Base-by-base conservation (phyloP, 441 rosid species). In the Dalechampia spathulata region DNA sequence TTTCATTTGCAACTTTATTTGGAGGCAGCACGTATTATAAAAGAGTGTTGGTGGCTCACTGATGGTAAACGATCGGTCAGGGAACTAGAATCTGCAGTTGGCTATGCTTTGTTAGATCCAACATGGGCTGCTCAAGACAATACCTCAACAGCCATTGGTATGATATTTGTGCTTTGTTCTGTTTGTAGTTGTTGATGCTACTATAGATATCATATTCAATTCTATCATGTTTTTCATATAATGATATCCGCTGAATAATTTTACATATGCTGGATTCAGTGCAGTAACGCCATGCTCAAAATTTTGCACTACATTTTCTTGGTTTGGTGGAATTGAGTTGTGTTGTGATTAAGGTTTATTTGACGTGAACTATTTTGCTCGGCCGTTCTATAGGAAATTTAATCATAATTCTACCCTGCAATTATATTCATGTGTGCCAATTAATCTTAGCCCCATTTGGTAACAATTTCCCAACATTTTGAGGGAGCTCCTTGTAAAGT, bases 101-200 rank as follows among this genome's bases (percentile, higher is more conserved):
- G 89, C 62, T 93, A 87, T 72, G 99, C 97, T 69, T 78, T 90
- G 74, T 69, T 93, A 74, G 97, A 93, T 79, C 97, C 99, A 63
- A 80, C 95, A 26, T 89, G 99, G 97, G 97, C 99, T 71, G 91
- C 99, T 70, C 97, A 90, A 72, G 99, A 93, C 75, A 89, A 83
- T 65, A 90, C 99, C 49, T 93, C 97, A 17, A 89, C 99, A 8
- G 96, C 96, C 62, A 87, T 93, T 58, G 97, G 96, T 93, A 83
- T 55, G 62, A 44, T 34, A 37, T 65, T 13, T 52, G 51, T 48
- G 19, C 40, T 9, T 30, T 30, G 2, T 61, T 36, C 15, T 42
- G 36, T 32, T 37, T 25, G 26, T 53, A 48, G 47, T 39, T n/a
- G 6, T 23, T 12, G 44, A 15, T 44, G 41, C 27, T 36, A 9